Base-by-base conservation (phyloP, 1,284 basidiomycete genomes). In the Serendipita sp. region DNA sequence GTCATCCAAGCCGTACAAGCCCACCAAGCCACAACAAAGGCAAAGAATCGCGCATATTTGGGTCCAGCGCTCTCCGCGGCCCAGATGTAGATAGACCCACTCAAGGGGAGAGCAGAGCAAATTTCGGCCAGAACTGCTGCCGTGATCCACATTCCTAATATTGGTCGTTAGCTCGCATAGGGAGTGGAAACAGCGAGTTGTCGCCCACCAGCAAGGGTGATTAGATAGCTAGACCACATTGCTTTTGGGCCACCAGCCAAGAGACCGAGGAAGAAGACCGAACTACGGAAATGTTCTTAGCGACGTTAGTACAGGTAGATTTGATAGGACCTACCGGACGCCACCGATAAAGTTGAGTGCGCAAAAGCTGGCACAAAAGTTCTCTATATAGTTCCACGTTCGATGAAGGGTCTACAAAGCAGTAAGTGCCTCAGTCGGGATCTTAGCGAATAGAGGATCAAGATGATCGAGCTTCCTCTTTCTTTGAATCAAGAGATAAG, bases 1-100 rank as follows among this genome's bases (percentile, higher is more conserved):
- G 89, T 91, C 81, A 91, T 91, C 91, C 91, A 93, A 15, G 90
- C 90, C 0, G 90, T 91, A 65, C 82, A 84, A 30, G 88, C 79
- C 89, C 89, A 92, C 87, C 88, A 92, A 53, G 90, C 89, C 32
- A 93, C 90, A 62, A 91, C 72, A 74, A 93, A 92, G 1, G 88
- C 91, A 67, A 91, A 82, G 72, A 92, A 86, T 45, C 89, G 78
- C 1, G 83, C 88, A 69, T 89, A 85, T 68, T 88, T 90, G 12
- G 84, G 84, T 2, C 90, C 90, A 3, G 88, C 91, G 67, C 88
- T 89, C 70, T 91, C 90, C 32, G 89, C 90, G 0, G 88, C 87
- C 91, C 91, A 93, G 64, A 91, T 84, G 72, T 93, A 93, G 71
- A 93, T 92, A 5, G 88, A 91, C 5, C 91, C 91, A 63, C 87